A percentile compares a stretch with the other conserved stretches of the same genome.
Conservation (phyloP, 2,329 filamentous ascomycete species). For the Ilyonectria destructans region DNA sequence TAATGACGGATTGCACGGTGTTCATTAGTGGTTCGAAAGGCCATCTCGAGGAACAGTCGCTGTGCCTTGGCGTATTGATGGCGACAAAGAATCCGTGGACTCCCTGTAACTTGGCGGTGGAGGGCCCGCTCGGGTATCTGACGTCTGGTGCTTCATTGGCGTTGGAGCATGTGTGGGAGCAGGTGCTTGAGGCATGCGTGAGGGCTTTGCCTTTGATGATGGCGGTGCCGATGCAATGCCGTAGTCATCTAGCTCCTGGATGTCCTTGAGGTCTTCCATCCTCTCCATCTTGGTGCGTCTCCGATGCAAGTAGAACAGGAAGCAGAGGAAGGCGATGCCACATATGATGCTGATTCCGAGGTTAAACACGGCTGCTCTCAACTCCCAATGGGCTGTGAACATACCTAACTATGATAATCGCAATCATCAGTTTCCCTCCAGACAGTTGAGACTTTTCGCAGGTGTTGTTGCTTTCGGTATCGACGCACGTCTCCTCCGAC, state of each 20-base stretch:
- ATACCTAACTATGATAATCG: slow-evolving; percentile 40
- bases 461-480: slow-evolving; percentile 28
- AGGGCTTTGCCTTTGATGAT: slow-evolving; percentile 1
- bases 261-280: slow-evolving; percentile 44
- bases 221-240: slow-evolving; percentile 32
- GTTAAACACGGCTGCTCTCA: slow-evolving; percentile 2
- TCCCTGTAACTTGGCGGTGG: slow-evolving; percentile 27
- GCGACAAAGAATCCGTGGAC: slow-evolving; percentile 45
- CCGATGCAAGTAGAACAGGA: slow-evolving; percentile 43
- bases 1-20: neutral
- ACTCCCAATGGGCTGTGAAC: neutral
- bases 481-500: slow-evolving; percentile 39
- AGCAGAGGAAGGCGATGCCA: slow-evolving; percentile 30
- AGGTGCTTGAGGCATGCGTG: slow-evolving; percentile 39
- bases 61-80: slow-evolving; percentile 45
- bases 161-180: slow-evolving; percentile 29
- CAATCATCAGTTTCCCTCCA: slow-evolving; percentile 34
- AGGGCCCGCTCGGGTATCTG: slow-evolving; percentile 10
- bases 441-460: slow-evolving; percentile 45
- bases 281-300: slow-evolving; percentile 39
- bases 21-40: slow-evolving; percentile 37
- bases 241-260: slow-evolving; percentile 50
- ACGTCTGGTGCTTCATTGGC: slow-evolving; percentile 26
- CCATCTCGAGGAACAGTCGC: slow-evolving; percentile 41
- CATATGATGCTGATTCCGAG: slow-evolving; percentile 32